Evolutionary conservation across 148 eudicot species (phyloP).

Genomic region (Fallopia convolvulus): DNA sequence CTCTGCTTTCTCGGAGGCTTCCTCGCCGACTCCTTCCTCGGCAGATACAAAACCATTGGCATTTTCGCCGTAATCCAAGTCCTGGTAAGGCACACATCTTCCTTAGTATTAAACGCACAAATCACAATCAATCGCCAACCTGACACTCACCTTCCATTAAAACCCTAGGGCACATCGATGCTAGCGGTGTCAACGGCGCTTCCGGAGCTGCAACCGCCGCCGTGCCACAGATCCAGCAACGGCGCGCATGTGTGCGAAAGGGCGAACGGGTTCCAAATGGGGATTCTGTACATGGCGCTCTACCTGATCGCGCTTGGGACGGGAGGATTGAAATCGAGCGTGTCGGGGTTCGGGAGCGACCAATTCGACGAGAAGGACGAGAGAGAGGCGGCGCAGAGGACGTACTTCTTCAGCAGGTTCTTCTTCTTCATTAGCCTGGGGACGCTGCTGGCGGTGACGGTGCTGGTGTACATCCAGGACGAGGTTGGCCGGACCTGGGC

Average conservation of each 20-base stretch:
- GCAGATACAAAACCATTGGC: conserved; percentile 70
- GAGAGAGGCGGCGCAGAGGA: conserved; percentile 68
- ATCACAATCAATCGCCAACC: not conserved
- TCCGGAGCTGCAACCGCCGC: conserved; percentile 58
- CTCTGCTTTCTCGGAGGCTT: conserved; percentile 86
- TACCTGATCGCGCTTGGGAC: conserved; percentile 40
- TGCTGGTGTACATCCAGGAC: conserved; percentile 79
- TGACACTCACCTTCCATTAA: not conserved
- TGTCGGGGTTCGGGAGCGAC: conserved; percentile 36
- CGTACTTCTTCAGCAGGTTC: conserved; percentile 81
- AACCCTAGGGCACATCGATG: conserved; percentile 51
- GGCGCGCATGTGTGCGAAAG: conserved; percentile 28
- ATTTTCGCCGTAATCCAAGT: conserved; percentile 55
- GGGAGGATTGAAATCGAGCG: conserved; percentile 38
- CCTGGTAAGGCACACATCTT: conserved; percentile 26
- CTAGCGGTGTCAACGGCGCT: conserved; percentile 58
- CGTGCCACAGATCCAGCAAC: conserved; percentile 27
- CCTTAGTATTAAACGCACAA: not conserved
- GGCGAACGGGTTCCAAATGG: conserved; percentile 66
- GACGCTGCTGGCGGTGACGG: conserved; percentile 70
- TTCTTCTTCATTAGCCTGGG: conserved; percentile 91
- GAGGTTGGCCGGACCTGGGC: conserved; percentile 70
- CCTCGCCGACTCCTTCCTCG: conserved; percentile 78
- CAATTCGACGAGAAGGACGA: conserved; percentile 48
- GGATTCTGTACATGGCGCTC: conserved; percentile 34